phyloP scores from a whole-genome alignment of 1,139 yeast species.

The Pichia cactophila region DNA sequence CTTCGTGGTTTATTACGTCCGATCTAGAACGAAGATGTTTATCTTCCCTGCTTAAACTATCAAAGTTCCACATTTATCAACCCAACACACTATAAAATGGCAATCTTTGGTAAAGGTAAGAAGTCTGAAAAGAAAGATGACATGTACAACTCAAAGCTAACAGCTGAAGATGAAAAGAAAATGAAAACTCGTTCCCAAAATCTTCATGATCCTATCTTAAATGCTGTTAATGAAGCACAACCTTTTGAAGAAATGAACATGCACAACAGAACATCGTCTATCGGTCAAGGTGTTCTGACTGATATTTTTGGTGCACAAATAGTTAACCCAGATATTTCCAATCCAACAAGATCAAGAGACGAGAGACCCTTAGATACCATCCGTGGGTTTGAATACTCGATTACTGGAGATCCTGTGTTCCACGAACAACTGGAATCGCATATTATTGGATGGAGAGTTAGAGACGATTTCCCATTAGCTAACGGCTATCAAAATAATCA shows the following conservation, averaged over 20 bases:
- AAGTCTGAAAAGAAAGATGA: neutral
- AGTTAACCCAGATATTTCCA: conserved; percentile 69
- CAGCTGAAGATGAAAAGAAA: conserved; percentile 40
- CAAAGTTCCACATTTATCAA: too few species aligned
- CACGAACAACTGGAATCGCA: conserved; percentile 75
- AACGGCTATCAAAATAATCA: conserved; percentile 30
- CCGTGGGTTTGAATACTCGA: conserved; percentile 83
- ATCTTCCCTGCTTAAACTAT: neutral
- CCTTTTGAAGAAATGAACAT: conserved; percentile 72
- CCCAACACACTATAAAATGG: neutral
- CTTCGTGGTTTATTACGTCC: too few species aligned
- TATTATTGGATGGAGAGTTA: conserved; percentile 69
- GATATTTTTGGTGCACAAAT: conserved; percentile 85
- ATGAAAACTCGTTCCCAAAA: conserved; percentile 54
- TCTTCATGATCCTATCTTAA: conserved; percentile 80
- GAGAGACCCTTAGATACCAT: conserved; percentile 96
- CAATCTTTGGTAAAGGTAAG: conserved; percentile 1
- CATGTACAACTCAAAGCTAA: conserved; percentile 31
- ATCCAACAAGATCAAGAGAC: conserved; percentile 85
- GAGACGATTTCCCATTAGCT: conserved; percentile 44
- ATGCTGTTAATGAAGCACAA: conserved; percentile 91
- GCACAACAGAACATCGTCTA: conserved; percentile 34
- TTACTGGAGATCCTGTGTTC: conserved; percentile 75
- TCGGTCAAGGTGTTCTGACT: conserved; percentile 39
- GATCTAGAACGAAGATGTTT: too few species aligned